These are phyloP conservation scores for Cytospora chrysosperma DNA, from an alignment of 2,329 filamentous ascomycete genomes.

Conservation along the genomic window DNA sequence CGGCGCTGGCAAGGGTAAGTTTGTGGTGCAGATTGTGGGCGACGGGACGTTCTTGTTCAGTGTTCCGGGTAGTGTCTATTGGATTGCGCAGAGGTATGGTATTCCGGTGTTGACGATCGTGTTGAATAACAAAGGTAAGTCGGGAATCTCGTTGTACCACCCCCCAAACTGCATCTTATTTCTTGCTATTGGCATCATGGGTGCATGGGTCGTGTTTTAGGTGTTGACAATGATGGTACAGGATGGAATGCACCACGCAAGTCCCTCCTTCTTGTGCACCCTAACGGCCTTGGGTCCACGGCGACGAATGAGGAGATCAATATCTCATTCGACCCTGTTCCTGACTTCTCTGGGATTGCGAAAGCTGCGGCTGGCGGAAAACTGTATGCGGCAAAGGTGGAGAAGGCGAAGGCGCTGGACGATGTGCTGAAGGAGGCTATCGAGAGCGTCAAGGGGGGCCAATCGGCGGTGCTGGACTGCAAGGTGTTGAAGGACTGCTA, in stretches of 20 bases:
- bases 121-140: constrained; percentile 50
- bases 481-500: constrained; percentile 49
- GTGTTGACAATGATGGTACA: constrained; percentile 20
- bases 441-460: constrained; percentile 48
- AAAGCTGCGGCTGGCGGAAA: constrained; percentile 58
- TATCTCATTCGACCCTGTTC: constrained; percentile 57
- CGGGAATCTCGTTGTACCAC: neutral
- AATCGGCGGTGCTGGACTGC: constrained; percentile 54
- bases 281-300: constrained; percentile 52
- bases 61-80: constrained; percentile 48
- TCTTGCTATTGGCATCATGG: too few species aligned
- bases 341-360: constrained; percentile 60
- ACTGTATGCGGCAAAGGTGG: constrained; percentile 49
- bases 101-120: constrained; percentile 50
- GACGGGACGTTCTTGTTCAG: constrained; percentile 51
- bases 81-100: constrained; percentile 47
- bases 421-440: constrained; percentile 50
- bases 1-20: constrained; percentile 39
- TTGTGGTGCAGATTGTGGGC: constrained; percentile 50
- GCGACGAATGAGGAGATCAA: constrained; percentile 63
- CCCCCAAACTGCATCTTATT: neutral
- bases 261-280: constrained; percentile 58
- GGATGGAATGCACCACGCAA: constrained; percentile 61
- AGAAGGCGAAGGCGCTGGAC: constrained; percentile 47
- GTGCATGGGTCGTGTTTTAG: too few species aligned